Percentiles rank a stretch among this genome's conserved stretches.
phyloP scores from a whole-genome alignment of 345 rosid species.

The Acer saccharum region DNA sequence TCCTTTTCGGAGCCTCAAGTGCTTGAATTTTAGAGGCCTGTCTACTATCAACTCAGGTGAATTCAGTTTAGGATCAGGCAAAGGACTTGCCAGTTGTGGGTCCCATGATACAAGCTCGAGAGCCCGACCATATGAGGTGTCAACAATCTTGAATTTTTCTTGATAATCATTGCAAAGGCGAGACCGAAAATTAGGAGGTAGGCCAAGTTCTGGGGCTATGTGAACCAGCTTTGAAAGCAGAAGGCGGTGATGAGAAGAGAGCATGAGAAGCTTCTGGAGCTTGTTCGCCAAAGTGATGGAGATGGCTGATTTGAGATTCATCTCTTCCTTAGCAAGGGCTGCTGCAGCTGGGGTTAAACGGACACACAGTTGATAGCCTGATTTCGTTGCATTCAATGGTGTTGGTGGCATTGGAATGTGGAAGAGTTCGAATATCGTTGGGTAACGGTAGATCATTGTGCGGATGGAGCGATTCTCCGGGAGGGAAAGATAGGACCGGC shows the following conservation, averaged over 20 bases:
- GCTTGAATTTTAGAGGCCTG: constrained; percentile 84
- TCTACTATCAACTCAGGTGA: constrained; percentile 63
- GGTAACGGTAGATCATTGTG: constrained; percentile 81
- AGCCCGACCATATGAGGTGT: constrained; percentile 81
- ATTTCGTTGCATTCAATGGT: constrained; percentile 79
- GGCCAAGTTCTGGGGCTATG: constrained; percentile 83
- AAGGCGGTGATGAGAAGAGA: constrained; percentile 70
- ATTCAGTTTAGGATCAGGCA: constrained; percentile 40
- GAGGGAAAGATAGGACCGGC: constrained; percentile 66
- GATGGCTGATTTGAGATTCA: constrained; percentile 52
- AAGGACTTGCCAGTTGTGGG: constrained; percentile 51
- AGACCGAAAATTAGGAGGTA: constrained; percentile 85
- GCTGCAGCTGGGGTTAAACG: constrained; percentile 76
- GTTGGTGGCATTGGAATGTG: constrained; percentile 58
- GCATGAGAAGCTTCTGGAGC: constrained; percentile 88
- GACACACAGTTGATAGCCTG: constrained; percentile 67
- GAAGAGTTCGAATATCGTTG: constrained; percentile 74
- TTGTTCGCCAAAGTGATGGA: constrained; percentile 62
- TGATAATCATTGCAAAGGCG: constrained; percentile 83
- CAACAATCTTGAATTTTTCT: constrained; percentile 67
- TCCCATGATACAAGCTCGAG: constrained; percentile 88
- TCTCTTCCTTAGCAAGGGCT: constrained; percentile 58
- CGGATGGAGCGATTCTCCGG: constrained; percentile 52
- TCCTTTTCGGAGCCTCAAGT: constrained; percentile 72
- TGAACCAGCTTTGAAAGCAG: constrained; percentile 84